phyloP scores from a whole-genome alignment of 2,329 filamentous ascomycete genomes.

The Penicillium frequentans region DNA sequence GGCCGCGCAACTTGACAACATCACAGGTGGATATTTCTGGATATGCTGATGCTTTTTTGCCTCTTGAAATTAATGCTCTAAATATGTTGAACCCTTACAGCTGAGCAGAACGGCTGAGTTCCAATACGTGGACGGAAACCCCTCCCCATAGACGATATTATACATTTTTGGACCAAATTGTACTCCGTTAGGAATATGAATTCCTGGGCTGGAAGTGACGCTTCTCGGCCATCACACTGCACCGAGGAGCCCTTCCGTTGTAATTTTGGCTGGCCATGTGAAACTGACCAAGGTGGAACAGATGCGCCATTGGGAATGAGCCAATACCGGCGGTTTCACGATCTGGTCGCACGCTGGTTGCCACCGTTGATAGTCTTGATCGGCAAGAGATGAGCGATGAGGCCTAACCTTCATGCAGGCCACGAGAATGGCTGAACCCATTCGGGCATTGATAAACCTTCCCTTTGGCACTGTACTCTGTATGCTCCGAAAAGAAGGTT shows the following conservation, averaged over 20 bases:
- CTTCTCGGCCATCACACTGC: not conserved
- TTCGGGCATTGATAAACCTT: slow-evolving; percentile 17
- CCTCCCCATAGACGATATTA: not conserved
- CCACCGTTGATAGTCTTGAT: slow-evolving; percentile 25
- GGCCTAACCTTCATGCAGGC: slow-evolving; percentile 6
- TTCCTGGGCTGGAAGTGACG: not conserved
- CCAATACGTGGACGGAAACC: not conserved
- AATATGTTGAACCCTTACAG: not conserved
- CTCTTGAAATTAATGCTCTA: not conserved
- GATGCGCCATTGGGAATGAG: not conserved
- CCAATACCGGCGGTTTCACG: slow-evolving; percentile 26
- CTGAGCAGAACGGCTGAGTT: not conserved
- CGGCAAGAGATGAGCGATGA: slow-evolving; percentile 10
- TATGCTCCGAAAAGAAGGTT: not conserved
- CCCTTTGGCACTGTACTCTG: not conserved
- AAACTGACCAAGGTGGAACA: slow-evolving; percentile 12
- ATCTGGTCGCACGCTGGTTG: slow-evolving; percentile 21
- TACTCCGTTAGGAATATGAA: not conserved
- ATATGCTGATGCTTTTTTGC: not conserved
- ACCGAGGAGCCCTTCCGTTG: slow-evolving; percentile 6
- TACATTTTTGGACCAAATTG: not conserved
- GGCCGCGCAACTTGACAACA: slow-evolving; percentile 24
- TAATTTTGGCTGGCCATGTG: slow-evolving; percentile 15
- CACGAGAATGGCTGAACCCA: not conserved
- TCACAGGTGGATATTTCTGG: not conserved